phyloP scores from a whole-genome alignment of 2,329 filamentous ascomycete genomes.

The Sarocladium oryzae region DNA sequence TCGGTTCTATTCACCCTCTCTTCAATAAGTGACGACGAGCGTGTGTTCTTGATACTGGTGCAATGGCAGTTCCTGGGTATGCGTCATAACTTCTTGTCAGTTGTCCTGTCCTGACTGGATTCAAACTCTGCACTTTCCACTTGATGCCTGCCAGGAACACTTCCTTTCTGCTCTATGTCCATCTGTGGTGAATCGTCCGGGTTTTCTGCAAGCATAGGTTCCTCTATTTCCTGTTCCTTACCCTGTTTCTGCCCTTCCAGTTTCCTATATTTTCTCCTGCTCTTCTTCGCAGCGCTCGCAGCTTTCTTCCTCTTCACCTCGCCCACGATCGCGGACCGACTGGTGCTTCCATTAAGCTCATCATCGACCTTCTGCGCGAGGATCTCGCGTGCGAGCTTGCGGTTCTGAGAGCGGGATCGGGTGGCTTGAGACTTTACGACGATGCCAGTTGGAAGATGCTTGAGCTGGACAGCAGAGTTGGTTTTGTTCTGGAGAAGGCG shows the following conservation, averaged over 20 bases:
- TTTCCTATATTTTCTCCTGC: constrained; percentile 67
- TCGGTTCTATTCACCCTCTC: constrained; percentile 21
- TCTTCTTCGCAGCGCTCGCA: constrained; percentile 76
- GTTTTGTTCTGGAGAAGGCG: constrained; percentile 86
- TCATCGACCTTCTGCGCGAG: constrained; percentile 72
- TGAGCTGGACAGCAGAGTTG: constrained; percentile 86
- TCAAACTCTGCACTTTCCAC: no score
- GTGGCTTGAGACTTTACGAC: constrained; percentile 94
- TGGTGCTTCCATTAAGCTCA: constrained; percentile 62
- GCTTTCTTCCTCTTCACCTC: constrained; percentile 60
- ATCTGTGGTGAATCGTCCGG: background rate
- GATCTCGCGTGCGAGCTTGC: constrained; percentile 73
- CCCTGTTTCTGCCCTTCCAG: constrained; percentile 40
- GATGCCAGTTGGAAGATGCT: constrained; percentile 81
- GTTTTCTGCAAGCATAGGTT: background rate
- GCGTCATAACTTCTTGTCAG: background rate
- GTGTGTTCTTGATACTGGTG: background rate
- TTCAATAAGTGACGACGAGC: constrained; percentile 3
- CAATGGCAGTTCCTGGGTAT: background rate
- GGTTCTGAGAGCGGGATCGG: constrained; percentile 78
- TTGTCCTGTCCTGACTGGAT: no score
- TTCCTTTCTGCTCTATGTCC: no score
- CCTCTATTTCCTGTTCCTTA: background rate
- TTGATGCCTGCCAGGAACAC: no score
- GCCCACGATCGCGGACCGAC: constrained; percentile 58